phyloP scores from a whole-genome alignment of 345 rosid genomes.

The Alliaria petiolata region DNA sequence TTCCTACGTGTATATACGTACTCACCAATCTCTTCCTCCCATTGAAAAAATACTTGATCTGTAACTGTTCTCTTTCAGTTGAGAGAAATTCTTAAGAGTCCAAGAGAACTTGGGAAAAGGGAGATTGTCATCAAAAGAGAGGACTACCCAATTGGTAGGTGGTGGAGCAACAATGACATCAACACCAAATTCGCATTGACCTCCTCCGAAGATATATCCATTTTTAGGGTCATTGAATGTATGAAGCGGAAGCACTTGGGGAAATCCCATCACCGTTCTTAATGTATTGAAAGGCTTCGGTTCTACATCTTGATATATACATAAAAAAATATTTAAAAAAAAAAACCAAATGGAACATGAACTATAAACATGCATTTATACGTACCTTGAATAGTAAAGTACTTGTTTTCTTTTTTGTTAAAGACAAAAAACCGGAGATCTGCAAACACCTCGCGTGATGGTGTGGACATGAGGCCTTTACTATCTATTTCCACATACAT shows the following conservation, averaged over 20 bases:
- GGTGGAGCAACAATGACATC: neutral
- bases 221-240: neutral
- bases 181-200: conserved; percentile 11
- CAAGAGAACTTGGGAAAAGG: neutral
- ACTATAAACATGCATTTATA: neutral
- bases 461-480: neutral
- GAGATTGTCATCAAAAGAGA: neutral
- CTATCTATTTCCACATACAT: neutral
- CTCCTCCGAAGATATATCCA: neutral
- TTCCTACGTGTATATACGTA: neutral
- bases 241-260: neutral
- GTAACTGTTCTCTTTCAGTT: neutral
- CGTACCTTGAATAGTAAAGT: neutral
- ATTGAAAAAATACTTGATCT: neutral
- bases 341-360: no score
- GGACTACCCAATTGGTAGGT: neutral
- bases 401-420: conserved; percentile 8
- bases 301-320: neutral
- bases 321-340: neutral
- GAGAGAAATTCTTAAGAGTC: neutral
- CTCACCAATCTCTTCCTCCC: neutral
- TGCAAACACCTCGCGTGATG: neutral
- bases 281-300: no score
- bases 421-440: neutral
- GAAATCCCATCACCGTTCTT: neutral